Evolutionary conservation across 2,329 filamentous ascomycete genomes (phyloP).

Genomic region (Fusarium liriodendri): DNA sequence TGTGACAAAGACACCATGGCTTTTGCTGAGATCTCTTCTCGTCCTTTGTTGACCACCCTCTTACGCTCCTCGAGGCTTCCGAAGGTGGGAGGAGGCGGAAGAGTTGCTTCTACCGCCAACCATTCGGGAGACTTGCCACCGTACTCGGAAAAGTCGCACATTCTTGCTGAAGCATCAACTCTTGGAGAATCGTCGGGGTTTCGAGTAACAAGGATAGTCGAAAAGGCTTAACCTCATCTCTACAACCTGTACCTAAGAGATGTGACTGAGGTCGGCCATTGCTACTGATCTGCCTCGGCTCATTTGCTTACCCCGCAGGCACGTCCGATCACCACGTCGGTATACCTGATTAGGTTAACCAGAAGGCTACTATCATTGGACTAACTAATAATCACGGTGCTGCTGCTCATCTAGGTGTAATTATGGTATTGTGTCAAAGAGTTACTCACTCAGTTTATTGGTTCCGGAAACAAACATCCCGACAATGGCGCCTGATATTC

Average conservation of each 20-base stretch:
- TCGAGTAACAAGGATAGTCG: neutral
- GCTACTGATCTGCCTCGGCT: neutral
- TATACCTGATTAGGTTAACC: neutral
- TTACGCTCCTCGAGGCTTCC: slow-evolving; percentile 22
- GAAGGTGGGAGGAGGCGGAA: slow-evolving; percentile 6
- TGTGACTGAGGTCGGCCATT: neutral
- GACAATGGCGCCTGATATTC: slow-evolving; percentile 16
- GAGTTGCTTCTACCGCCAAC: slow-evolving; percentile 49
- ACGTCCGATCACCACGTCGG: neutral
- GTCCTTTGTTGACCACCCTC: slow-evolving; percentile 2
- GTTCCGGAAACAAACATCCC: neutral
- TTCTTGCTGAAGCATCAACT: slow-evolving; percentile 1
- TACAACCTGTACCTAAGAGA: neutral
- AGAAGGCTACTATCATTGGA: neutral
- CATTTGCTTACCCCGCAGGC: neutral
- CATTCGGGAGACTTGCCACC: slow-evolving; percentile 57
- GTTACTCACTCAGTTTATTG: neutral
- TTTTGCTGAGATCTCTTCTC: slow-evolving; percentile 19
- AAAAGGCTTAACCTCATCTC: neutral
- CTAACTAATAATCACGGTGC: neutral
- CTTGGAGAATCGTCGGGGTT: neutral
- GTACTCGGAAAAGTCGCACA: slow-evolving; percentile 50
- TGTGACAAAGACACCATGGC: slow-evolving; percentile 18
- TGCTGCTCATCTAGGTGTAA: neutral
- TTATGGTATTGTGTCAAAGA: neutral